Conservation (phyloP, 2,329 filamentous ascomycete genomes). For the Tympanopsis confertula region DNA sequence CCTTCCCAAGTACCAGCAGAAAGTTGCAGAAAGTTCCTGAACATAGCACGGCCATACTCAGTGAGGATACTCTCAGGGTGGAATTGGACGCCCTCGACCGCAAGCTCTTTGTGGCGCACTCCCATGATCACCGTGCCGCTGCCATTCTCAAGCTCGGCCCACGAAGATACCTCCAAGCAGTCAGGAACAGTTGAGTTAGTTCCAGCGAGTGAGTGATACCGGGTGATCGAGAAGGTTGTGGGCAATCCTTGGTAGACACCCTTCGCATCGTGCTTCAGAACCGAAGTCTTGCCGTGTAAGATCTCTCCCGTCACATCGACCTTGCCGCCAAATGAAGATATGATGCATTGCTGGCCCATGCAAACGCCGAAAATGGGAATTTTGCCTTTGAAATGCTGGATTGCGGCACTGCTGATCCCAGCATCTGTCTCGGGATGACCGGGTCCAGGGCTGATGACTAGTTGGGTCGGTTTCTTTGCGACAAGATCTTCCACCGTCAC, state of each 20-base stretch:
- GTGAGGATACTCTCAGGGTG: slow-evolving; percentile 96
- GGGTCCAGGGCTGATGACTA: slow-evolving; percentile 89
- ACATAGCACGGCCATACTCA: slow-evolving; percentile 75
- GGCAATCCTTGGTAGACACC: slow-evolving; percentile 80
- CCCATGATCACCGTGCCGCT: slow-evolving; percentile 87
- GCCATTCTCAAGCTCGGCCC: slow-evolving; percentile 62
- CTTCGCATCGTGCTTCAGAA: slow-evolving; percentile 75
- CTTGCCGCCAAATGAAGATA: slow-evolving; percentile 80
- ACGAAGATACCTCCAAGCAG: slow-evolving; percentile 80
- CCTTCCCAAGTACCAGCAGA: slow-evolving; percentile 86
- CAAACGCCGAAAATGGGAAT: slow-evolving; percentile 95
- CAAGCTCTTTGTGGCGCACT: slow-evolving; percentile 80
- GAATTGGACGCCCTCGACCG: slow-evolving; percentile 94
- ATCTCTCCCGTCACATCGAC: slow-evolving; percentile 93
- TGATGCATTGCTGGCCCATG: slow-evolving; percentile 98
- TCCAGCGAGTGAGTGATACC: slow-evolving; percentile 92
- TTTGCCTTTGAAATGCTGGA: slow-evolving; percentile 83
- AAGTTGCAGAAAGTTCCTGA: slow-evolving; percentile 82
- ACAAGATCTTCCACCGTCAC: slow-evolving; percentile 76
- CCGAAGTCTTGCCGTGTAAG: slow-evolving; percentile 91
- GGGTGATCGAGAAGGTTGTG: slow-evolving; percentile 74
- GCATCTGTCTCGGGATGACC: slow-evolving; percentile 87
- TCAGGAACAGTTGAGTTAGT: slow-evolving; percentile 78
- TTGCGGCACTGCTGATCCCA: slow-evolving; percentile 84
- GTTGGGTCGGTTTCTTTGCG: slow-evolving; percentile 74